Conservation (phyloP, 2,329 filamentous ascomycete species). For the Xylariaceae sp. region DNA sequence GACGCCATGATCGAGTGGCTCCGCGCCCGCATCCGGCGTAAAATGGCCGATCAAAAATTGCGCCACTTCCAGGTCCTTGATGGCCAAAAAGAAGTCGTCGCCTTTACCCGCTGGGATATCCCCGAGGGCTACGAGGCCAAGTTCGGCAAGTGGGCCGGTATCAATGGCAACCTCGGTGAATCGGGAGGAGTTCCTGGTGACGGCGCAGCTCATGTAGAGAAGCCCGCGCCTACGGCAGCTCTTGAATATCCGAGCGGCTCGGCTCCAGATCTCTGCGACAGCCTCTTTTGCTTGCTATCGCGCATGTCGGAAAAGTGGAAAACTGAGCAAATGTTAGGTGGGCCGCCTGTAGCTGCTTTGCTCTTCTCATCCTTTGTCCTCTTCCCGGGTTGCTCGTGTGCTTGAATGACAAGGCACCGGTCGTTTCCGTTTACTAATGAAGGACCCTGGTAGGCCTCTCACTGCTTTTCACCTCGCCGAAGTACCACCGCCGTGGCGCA, state of each 20-base stretch:
- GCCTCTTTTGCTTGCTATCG: conserved; percentile 32
- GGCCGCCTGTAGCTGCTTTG: conserved; percentile 9
- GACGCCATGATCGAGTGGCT: conserved; percentile 32
- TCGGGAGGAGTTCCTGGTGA: conserved; percentile 11
- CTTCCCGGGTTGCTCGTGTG: not conserved
- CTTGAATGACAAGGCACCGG: not conserved
- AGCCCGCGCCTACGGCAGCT: not conserved
- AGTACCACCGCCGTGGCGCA: conserved; percentile 36
- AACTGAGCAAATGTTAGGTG: conserved; percentile 35
- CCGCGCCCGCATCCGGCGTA: conserved; percentile 24
- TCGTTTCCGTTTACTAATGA: not conserved
- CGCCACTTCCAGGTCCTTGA: conserved; percentile 36
- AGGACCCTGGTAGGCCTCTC: conserved; percentile 31
- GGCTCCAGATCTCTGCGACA: conserved; percentile 27
- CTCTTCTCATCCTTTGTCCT: not conserved
- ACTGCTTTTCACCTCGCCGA: conserved; percentile 35
- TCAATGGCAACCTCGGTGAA: conserved; percentile 15
- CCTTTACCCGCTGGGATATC: conserved; percentile 35
- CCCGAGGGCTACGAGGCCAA: conserved; percentile 29
- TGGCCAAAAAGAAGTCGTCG: conserved; percentile 23
- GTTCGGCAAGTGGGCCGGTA: conserved; percentile 25
- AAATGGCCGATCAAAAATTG: conserved; percentile 29
- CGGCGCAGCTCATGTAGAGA: conserved; percentile 16
- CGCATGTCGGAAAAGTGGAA: conserved; percentile 30
- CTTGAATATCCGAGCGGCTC: conserved; percentile 31